Conservation (phyloP, 192 early-diverging fungal genomes). For the Linnemannia elongata region DNA sequence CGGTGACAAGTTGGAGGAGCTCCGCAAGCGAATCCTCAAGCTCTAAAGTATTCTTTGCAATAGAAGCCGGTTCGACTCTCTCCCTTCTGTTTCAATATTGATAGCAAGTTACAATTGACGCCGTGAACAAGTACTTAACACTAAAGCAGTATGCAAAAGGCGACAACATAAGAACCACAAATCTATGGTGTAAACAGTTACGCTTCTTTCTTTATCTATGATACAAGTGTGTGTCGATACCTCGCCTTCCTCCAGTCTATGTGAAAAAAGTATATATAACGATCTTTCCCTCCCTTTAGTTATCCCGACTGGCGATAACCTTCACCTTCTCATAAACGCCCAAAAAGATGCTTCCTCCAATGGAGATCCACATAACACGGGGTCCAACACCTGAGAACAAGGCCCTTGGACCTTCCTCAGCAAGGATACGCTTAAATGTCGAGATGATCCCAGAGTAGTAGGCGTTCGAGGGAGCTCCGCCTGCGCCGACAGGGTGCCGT, state of each 20-base stretch:
- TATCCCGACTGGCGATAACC: neutral
- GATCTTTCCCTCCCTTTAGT: neutral
- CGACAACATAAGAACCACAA: neutral
- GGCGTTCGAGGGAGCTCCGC: slow-evolving; percentile 48
- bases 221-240: slow-evolving; percentile 1
- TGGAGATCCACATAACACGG: slow-evolving; percentile 94
- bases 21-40: slow-evolving; percentile 58
- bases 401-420: slow-evolving; percentile 81
- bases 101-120: neutral
- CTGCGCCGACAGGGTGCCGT: slow-evolving; percentile 43
- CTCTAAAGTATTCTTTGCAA: slow-evolving; percentile 17
- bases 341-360: slow-evolving; percentile 96
- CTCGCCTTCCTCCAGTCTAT: neutral
- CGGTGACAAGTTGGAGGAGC: slow-evolving; percentile 61
- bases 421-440: slow-evolving; percentile 80
- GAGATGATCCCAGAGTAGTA: slow-evolving; percentile 77
- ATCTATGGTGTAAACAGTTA: neutral
- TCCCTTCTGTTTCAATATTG: neutral
- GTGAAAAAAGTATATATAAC: slow-evolving; percentile 4
- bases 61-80: neutral
- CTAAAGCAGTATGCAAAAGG: neutral
- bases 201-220: neutral
- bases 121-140: neutral
- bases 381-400: slow-evolving; percentile 94
- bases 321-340: slow-evolving; percentile 93